Percentiles rank a stretch among this genome's conserved stretches.
Conservation (phyloP, 768 basidiomycete species). For the Podaxis mareebaensis region DNA sequence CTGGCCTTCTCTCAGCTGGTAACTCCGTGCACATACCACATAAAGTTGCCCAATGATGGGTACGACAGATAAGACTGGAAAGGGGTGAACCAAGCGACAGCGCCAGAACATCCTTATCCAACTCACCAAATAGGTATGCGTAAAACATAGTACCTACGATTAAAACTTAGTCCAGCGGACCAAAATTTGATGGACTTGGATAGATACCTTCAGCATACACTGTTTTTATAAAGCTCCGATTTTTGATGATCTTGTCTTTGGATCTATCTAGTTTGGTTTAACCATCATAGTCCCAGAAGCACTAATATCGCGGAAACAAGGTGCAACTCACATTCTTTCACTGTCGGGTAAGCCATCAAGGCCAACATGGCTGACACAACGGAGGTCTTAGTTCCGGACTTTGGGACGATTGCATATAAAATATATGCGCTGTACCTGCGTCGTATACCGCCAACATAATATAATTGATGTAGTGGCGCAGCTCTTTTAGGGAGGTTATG, state of each 20-base stretch:
- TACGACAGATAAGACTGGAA: neutral
- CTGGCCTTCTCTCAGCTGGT: neutral
- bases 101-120: too few relatives aligned
- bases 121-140: neutral
- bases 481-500: too few relatives aligned
- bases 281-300: neutral
- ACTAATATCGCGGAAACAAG: neutral
- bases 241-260: neutral
- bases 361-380: neutral
- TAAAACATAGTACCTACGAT: neutral
- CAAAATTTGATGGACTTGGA: neutral
- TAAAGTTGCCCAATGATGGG: neutral
- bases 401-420: neutral
- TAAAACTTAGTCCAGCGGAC: neutral
- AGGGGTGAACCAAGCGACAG: neutral
- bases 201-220: neutral
- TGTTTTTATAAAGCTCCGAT: neutral
- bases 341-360: neutral
- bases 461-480: neutral
- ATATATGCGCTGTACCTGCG: neutral
- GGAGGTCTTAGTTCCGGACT: neutral
- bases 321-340: neutral
- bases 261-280: neutral
- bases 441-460: neutral
- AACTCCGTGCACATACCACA: neutral